Evolutionary conservation across 2,329 filamentous ascomycete species (phyloP).

Genomic region (Cladosporium velox): DNA sequence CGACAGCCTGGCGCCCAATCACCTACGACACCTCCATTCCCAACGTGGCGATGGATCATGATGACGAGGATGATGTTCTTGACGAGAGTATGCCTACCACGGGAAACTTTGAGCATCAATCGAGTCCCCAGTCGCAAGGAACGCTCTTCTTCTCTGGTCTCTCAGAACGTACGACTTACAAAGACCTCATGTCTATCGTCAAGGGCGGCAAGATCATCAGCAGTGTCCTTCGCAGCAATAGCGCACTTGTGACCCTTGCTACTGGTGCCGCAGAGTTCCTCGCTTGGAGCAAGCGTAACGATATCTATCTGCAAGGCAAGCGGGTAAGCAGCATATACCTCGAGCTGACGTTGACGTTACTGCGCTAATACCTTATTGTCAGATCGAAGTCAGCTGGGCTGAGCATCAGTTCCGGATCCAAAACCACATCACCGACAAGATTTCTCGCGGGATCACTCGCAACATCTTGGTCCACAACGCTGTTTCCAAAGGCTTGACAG

Average conservation of each 20-base stretch:
- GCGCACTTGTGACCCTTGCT: slow-evolving; percentile 70
- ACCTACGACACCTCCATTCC: slow-evolving; percentile 3
- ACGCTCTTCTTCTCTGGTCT: slow-evolving; percentile 67
- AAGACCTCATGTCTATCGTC: slow-evolving; percentile 65
- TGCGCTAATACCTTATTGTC: neutral
- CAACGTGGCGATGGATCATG: neutral
- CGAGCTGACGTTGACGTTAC: neutral
- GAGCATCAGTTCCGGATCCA: slow-evolving; percentile 69
- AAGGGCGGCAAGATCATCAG: slow-evolving; percentile 72
- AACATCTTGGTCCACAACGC: slow-evolving; percentile 70
- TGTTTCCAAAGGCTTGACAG: slow-evolving; percentile 55
- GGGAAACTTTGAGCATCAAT: neutral
- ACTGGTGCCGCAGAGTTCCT: slow-evolving; percentile 65
- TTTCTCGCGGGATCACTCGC: slow-evolving; percentile 67
- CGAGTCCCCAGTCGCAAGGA: slow-evolving; percentile 39
- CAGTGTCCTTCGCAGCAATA: slow-evolving; percentile 65
- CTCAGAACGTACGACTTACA: slow-evolving; percentile 62
- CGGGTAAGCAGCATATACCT: slow-evolving; percentile 52
- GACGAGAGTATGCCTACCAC: slow-evolving; percentile 24
- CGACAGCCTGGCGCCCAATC: slow-evolving; percentile 10
- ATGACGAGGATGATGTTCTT: slow-evolving; percentile 28
- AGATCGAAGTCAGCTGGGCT: slow-evolving; percentile 71
- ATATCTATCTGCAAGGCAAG: slow-evolving; percentile 69
- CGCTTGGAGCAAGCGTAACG: slow-evolving; percentile 63
- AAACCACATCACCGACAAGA: slow-evolving; percentile 64